Conservation (phyloP, 768 basidiomycete species). For the Candolleomyces efflorescens region DNA sequence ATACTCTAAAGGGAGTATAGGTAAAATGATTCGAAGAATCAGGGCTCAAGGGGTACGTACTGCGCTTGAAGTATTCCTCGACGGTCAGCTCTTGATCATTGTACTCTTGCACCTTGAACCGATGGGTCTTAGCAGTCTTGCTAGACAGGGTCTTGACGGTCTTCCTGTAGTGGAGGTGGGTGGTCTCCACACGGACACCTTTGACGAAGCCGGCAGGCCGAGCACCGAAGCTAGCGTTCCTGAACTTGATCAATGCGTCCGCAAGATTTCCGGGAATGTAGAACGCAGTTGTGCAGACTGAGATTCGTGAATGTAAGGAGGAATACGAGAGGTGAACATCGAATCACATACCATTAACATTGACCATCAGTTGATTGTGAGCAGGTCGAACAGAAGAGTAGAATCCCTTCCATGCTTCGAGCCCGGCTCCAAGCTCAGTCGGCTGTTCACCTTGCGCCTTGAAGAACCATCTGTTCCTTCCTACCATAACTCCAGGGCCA, state of each 20-base stretch:
- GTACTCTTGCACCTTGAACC: slow-evolving; percentile 56
- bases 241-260: slow-evolving; percentile 53
- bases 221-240: slow-evolving; percentile 52
- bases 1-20: slow-evolving; percentile 47
- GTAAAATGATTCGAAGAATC: slow-evolving; percentile 12
- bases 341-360: slow-evolving; percentile 52
- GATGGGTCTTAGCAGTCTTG: slow-evolving; percentile 42
- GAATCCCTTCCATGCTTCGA: slow-evolving; percentile 55
- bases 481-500: slow-evolving; percentile 62
- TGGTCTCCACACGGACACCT: slow-evolving; percentile 61
- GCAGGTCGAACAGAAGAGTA: slow-evolving; percentile 57
- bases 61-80: slow-evolving; percentile 60
- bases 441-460: slow-evolving; percentile 48
- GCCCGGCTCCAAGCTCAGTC: slow-evolving; percentile 48
- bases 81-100: slow-evolving; percentile 49
- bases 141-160: slow-evolving; percentile 55
- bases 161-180: slow-evolving; percentile 73
- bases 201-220: slow-evolving; percentile 57
- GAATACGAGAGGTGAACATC: slow-evolving; percentile 11
- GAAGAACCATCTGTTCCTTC: slow-evolving; percentile 59
- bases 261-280: slow-evolving; percentile 64
- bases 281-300: slow-evolving; percentile 58
- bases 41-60: slow-evolving; percentile 36
- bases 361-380: slow-evolving; percentile 57
- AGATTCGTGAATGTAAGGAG: background rate